A percentile compares a stretch with the other conserved stretches of the same genome.
These are phyloP conservation scores for Tephrocybe sp. DNA, from an alignment of 768 basidiomycete genomes.

Conservation along the genomic window DNA sequence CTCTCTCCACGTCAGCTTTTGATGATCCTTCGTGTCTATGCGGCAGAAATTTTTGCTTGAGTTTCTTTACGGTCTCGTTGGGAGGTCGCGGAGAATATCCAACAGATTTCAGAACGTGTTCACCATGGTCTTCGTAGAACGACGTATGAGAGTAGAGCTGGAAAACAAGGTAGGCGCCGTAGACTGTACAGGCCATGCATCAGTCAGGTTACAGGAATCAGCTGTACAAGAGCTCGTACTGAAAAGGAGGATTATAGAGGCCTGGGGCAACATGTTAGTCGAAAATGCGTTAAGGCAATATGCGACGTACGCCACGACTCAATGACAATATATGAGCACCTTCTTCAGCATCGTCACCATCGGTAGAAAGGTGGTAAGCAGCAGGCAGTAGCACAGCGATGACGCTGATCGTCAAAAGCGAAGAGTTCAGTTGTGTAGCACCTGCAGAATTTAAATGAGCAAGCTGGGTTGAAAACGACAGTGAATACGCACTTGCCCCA, in stretches of 20 bases:
- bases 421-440: conserved; percentile 72
- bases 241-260: conserved; percentile 75
- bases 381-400: conserved; percentile 79
- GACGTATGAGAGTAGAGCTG: conserved; percentile 75
- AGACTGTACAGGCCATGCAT: conserved; percentile 51
- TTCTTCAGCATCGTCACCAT: conserved; percentile 27
- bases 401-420: conserved; percentile 75
- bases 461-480: conserved; percentile 19
- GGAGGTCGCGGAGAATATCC: too few species aligned
- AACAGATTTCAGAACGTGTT: conserved; percentile 33
- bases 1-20: conserved; percentile 7
- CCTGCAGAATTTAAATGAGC: conserved; percentile 26
- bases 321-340: conserved; percentile 54
- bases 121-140: conserved; percentile 58
- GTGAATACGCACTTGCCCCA: conserved; percentile 58
- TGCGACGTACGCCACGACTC: conserved; percentile 67
- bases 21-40: conserved; percentile 11
- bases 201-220: conserved; percentile 36
- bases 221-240: conserved; percentile 41
- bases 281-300: background rate
- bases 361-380: conserved; percentile 67
- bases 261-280: conserved; percentile 35
- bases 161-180: conserved; percentile 74
- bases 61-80: conserved; percentile 13
- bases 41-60: background rate